Base-by-base conservation (phyloP, 805 yeast species). In the Komagataella mondaviorum region DNA sequence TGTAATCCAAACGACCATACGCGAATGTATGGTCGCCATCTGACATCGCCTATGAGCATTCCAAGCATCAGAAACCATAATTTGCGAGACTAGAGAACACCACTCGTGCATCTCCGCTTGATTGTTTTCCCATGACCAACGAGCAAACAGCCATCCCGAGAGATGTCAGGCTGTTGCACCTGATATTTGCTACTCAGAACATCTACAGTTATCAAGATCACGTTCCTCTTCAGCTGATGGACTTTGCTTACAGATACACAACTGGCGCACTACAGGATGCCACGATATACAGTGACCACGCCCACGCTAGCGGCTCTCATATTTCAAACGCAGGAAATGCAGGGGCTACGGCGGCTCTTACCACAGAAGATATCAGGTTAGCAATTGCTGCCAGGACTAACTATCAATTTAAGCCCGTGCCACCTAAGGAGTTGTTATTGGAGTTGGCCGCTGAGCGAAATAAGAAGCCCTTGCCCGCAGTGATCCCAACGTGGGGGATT, bases 301-400 rank as follows among this genome's bases (percentile, higher is more conserved):
- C 87, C 10, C 79, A 63, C 53, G 68, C 66, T 6, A 60, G 58
- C 20, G 57, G 62, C n/a, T 58, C 64, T 1, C 58, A 54, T n/a
- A 49, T 51, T 12, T 59, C 71, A 4, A 72, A 69, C 54, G 73
- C 75, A 2, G 70, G 69, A 6, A 67, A 65, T 43, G 51, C 68
- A 0, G 69, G 72, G 2, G 44, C 71, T 6, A 68, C 71, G 18
- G 67, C 75, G 20, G 79, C 76, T 23, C 73, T 93, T 12, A 80
- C 88, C 12, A 85, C 91, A 4, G 99, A 93, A 55, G 99, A 95
- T 61, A 75, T 93, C 50, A 76, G 97, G 56, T 73, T 93, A 56
- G 96, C 97, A 1, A 89, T 93, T 30, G 91, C 93, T 0, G 93
- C 98, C 0, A 73, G 96, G 54, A 88, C 96, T n/a, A 89, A 87